Conservation (phyloP, 305 asterid species). For the Rubia balearica region DNA sequence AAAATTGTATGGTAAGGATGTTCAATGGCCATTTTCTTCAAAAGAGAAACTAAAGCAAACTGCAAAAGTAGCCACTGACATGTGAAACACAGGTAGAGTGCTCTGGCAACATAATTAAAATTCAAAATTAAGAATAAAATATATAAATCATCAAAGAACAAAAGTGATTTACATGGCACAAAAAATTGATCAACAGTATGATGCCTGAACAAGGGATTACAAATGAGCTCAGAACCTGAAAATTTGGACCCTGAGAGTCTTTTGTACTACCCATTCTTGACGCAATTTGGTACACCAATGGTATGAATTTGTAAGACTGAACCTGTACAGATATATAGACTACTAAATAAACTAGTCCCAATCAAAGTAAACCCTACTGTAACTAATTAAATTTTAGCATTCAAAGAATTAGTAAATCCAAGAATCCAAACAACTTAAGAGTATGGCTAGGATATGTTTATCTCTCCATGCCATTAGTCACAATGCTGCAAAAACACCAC, state of each 20-base stretch:
- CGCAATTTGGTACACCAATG: conserved; percentile 91
- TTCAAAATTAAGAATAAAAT: too few species aligned
- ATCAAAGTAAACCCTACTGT: background rate
- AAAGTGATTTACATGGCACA: background rate
- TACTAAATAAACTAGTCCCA: background rate
- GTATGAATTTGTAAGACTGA: conserved; percentile 84
- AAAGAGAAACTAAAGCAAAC: conserved; percentile 85
- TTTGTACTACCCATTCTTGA: conserved; percentile 83
- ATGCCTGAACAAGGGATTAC: conserved; percentile 12
- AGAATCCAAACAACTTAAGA: background rate
- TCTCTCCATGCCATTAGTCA: background rate
- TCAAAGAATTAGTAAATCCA: background rate
- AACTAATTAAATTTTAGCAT: background rate
- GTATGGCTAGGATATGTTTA: background rate
- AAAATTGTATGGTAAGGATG: conserved; percentile 96
- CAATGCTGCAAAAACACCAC: conserved; percentile 4
- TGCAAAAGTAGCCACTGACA: conserved; percentile 34
- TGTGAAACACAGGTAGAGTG: conserved; percentile 7
- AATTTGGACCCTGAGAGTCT: conserved; percentile 63
- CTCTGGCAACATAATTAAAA: conserved; percentile 1
- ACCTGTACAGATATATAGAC: conserved; percentile 47
- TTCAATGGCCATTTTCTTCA: conserved; percentile 85
- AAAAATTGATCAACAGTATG: background rate
- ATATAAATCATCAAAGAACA: background rate
- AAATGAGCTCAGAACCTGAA: conserved; percentile 55